Base-by-base conservation (phyloP, 177 flowering plant species). In the Vitis hybrid region DNA sequence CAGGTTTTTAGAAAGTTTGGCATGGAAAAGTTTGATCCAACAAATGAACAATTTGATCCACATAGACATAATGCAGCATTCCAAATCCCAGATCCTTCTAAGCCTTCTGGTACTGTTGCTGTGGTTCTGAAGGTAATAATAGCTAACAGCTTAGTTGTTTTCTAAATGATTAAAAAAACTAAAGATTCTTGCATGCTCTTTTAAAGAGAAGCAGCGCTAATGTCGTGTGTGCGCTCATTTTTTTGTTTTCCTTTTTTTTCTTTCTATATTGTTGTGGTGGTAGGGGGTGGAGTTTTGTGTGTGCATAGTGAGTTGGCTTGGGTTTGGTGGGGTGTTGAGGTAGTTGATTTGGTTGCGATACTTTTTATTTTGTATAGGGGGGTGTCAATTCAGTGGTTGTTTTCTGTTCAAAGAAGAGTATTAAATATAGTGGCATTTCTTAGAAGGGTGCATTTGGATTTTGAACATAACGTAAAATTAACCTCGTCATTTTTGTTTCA, bases 11-110 rank as follows among this genome's bases (percentile, higher is more conserved):
- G 65, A 63, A 93, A 91, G 80, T 83, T 63, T 77, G 97, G 98
- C 24, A 70, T 95, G 13, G 93, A 86, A 74, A 91, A 88, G 65
- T 90, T 68, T 75, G 91, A 93, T 72, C 90, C 98, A 24, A 57
- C 68, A 18, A 78, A 89, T 78, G 99, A 95, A 78, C 84, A 83
- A 66, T 95, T 95, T 82, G 97, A 95, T 81, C 99, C 99, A 59
- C 76, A 91, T 66, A 86, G 85, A 75, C 99, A 93, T 68, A 80
- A 89, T 82, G 99, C 99, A 9, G 86, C 87, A 8, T 93, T 90
- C 76, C 91, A 91, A 83, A 74, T 90, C 27, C 91, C 93, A 4
- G 97, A 95, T 83, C 64, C 68, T 76, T 84, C 98, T 14, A 95
- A 93, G 84, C 87, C 94, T 55, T 78, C 92, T 27, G 96, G 89